phyloP scores from a whole-genome alignment of 768 basidiomycete species.

The Kwoniella europaea region DNA sequence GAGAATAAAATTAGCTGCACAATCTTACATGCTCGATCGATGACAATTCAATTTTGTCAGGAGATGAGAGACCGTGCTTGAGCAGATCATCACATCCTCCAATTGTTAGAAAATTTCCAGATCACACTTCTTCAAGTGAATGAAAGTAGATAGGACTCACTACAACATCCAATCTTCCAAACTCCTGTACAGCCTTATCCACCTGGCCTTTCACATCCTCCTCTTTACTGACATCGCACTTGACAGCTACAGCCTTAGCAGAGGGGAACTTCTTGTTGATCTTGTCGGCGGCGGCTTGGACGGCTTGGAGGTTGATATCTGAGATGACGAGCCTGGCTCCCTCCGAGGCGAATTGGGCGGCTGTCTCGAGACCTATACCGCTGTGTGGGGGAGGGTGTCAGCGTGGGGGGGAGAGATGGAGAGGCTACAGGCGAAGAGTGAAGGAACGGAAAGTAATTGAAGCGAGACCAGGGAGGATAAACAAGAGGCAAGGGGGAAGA shows the following conservation, averaged over 20 bases:
- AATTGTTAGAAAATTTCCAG: too few relatives aligned
- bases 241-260: slow-evolving; percentile 65
- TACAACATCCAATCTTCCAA: slow-evolving; percentile 95
- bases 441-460: too few relatives aligned
- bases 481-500: too few relatives aligned
- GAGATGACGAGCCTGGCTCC: slow-evolving; percentile 88
- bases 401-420: neutral
- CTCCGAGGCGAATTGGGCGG: slow-evolving; percentile 92
- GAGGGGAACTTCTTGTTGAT: slow-evolving; percentile 71
- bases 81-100: too few relatives aligned
- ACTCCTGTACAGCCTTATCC: slow-evolving; percentile 75
- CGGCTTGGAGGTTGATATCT: slow-evolving; percentile 81
- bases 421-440: too few relatives aligned
- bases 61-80: too few relatives aligned
- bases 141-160: slow-evolving; percentile 61
- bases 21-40: too few relatives aligned
- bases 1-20: neutral
- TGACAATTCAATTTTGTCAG: too few relatives aligned
- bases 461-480: too few relatives aligned
- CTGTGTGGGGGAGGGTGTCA: slow-evolving; percentile 60
- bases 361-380: slow-evolving; percentile 93
- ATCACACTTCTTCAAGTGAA: too few relatives aligned
- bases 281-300: slow-evolving; percentile 68
- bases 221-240: slow-evolving; percentile 89
- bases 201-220: slow-evolving; percentile 80